Evolutionary conservation across 2,329 filamentous ascomycete genomes (phyloP).

Genomic region (Ophiostoma triangulosporum): DNA sequence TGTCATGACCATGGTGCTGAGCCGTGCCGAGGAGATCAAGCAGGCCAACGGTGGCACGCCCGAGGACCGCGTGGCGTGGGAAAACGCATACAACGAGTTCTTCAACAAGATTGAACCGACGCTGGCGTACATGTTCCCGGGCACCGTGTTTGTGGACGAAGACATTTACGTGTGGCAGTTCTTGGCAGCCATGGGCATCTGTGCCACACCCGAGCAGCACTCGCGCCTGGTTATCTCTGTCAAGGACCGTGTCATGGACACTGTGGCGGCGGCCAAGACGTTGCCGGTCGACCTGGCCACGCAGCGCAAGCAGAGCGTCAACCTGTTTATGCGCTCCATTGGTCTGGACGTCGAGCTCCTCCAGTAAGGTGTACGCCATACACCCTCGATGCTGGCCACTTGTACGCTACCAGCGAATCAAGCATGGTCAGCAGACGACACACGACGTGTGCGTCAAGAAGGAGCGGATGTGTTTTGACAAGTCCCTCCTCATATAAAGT

Average conservation of each 20-base stretch:
- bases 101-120: conserved; percentile 80
- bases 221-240: conserved; percentile 88
- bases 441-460: not conserved
- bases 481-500: conserved; percentile 2
- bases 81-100: conserved; percentile 66
- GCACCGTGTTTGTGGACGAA: conserved; percentile 76
- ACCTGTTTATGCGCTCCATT: conserved; percentile 96
- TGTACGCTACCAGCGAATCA: not conserved
- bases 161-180: conserved; percentile 99
- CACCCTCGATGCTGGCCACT: not conserved
- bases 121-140: conserved; percentile 77
- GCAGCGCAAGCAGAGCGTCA: conserved; percentile 79
- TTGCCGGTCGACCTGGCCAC: conserved; percentile 75
- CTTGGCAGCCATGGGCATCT: conserved; percentile 85
- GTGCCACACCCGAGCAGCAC: conserved; percentile 86
- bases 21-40: conserved; percentile 85
- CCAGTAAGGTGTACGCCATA: conserved; percentile 17
- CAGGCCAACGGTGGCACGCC: conserved; percentile 59
- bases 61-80: conserved; percentile 70
- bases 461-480: not conserved
- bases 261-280: conserved; percentile 76
- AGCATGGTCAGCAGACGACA: not conserved
- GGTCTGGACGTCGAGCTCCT: conserved; percentile 85
- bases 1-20: conserved; percentile 87
- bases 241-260: conserved; percentile 96